Percentiles rank a stretch among this genome's conserved stretches.
Conservation (phyloP, 768 basidiomycete genomes). For the Suillus discolor region DNA sequence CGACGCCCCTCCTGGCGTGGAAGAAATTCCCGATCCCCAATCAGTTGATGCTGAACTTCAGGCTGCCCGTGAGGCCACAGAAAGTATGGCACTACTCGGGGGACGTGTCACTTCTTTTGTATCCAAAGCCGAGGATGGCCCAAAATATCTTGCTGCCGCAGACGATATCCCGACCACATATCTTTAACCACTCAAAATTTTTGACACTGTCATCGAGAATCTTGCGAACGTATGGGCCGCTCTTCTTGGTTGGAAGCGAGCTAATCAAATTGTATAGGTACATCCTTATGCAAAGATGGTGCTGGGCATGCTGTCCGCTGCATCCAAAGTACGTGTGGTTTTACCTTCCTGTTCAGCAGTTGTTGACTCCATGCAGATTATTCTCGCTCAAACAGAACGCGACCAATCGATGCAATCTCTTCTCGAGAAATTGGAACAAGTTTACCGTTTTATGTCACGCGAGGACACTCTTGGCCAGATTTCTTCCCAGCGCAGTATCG, state of each 20-base stretch:
- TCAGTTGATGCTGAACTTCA: neutral
- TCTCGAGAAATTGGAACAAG: neutral
- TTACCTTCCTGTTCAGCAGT: neutral
- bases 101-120: neutral
- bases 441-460: slow-evolving; percentile 5
- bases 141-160: neutral
- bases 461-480: neutral
- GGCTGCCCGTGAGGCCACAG: neutral
- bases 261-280: neutral
- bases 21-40: neutral
- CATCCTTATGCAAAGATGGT: slow-evolving; percentile 14
- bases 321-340: neutral
- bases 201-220: neutral
- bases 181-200: slow-evolving; percentile 4
- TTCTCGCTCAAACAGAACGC: slow-evolving; percentile 8
- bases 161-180: slow-evolving; percentile 1
- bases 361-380: neutral
- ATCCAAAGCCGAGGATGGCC: neutral
- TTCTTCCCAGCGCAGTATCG: neutral
- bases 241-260: neutral
- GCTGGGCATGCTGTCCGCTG: slow-evolving; percentile 2
- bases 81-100: neutral
- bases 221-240: neutral
- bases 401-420: slow-evolving; percentile 5
- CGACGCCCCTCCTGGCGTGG: neutral